Evolutionary conservation across 495 filamentous ascomycete species (phyloP), one percentile per base, ranked within the genome.

Genomic region (Xylaria palmicola): DNA sequence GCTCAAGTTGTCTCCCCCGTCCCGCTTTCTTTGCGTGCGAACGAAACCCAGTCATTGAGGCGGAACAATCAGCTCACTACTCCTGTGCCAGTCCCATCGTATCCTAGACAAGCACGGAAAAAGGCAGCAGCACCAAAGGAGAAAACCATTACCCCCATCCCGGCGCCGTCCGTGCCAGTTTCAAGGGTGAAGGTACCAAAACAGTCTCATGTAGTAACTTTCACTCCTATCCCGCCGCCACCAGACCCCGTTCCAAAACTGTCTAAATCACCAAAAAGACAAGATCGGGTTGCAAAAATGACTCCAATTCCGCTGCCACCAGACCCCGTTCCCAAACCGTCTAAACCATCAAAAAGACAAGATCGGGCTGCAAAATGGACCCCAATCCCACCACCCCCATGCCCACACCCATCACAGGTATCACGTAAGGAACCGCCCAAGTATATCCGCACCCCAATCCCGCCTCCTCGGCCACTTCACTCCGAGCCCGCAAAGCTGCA

Each of bases 61-160:
- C 44, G 34, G 22, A 59, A 39, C 17, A 34, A 17, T 12, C 13
- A 49, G 45, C 56, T 59, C 59, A 50, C 29, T 51, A 65, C 57
- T 27, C 62, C 59, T 32, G 50, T 68, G 22, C 59, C 63, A 36
- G 60, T 62, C 15, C 65, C 67, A 22, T 12, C 24, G 19, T 43
- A 32, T 17, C 62, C 60, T 36, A 45, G 43, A 19, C 48, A 20
- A 20, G 8, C 45, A 3, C 3, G 43, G 13, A 65, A 27, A 20
- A 56, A 15, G 15, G 48, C 34, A 12, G 22, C 24, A 22, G 13
- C n/a, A 27, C 30, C 58, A 3, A 0, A 15, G 12, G 12, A 17
- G 13, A 43, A 60, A 29, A 13, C 39, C 19, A 55, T 56, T 10
- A 60, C 36, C 6, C 48, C 37, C 13, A 39, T 53, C 13, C 39